Evolutionary conservation across 805 yeast species (phyloP), one percentile per base, ranked within the genome.

Genomic region (Monosporozyma aquatica): DNA sequence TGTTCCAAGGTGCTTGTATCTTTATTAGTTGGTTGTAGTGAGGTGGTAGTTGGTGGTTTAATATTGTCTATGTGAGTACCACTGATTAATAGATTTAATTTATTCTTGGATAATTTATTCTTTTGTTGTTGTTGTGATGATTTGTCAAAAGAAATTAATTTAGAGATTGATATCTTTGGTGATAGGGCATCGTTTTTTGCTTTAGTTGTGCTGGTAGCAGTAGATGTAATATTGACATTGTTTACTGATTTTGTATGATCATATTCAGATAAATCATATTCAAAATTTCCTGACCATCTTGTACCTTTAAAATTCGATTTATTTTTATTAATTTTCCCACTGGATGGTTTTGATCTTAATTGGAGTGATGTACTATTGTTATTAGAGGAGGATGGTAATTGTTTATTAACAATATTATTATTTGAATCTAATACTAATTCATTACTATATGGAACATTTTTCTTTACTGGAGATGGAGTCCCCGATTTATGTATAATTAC

Each of bases 241-340:
- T n/a, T n/a, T n/a, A n/a, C n/a, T n/a, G n/a, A n/a, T n/a, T n/a
- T n/a, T n/a, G n/a, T n/a, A n/a, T n/a, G n/a, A n/a, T 45, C 42
- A 26, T 43, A 42, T 40, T 46, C 48, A 25, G 59, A 45, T 4
- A 53, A 38, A 42, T 58, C 61, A 37, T 59, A 61, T 38, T 57
- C 59, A 28, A 58, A 53, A 29, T 54, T 51, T 3, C 49, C 62
- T 2, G 58, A 52, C 65, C 65, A 60, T 21, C 44, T 48, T 4
- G 52, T 50, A 3, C 58, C 56, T 27, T 29, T 43, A 6, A 23
- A 14, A 23, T 23, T 22, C 10, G 20, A 14, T 23, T 22, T 15
- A 14, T 26, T 37, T 24, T 15, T n/a, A n/a, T n/a, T n/a, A n/a
- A n/a, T 7, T 25, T 42, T 33, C 8, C 28, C 30, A 6, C 11